These are phyloP conservation scores for Xylaria digitata DNA, from an alignment of 2,329 filamentous ascomycete genomes.

Conservation along the genomic window DNA sequence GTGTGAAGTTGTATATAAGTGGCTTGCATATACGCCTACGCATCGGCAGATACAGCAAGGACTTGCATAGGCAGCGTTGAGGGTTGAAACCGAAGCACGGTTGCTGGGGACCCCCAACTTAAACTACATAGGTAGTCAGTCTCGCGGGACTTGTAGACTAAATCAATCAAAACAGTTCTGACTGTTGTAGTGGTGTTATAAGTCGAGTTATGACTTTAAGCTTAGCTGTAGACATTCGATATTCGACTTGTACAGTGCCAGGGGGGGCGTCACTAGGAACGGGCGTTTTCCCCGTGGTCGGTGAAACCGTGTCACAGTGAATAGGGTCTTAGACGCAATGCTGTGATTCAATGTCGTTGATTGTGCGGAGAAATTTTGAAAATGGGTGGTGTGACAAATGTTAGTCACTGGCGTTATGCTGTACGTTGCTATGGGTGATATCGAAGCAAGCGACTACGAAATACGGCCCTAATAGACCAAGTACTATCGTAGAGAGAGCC, in stretches of 20 bases:
- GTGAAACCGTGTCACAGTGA: slow-evolving; percentile 15
- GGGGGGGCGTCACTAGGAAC: not conserved
- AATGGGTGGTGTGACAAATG: slow-evolving; percentile 1
- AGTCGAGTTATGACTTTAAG: not conserved
- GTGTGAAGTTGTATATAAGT: not conserved
- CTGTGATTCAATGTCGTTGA: slow-evolving; percentile 19
- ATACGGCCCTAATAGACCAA: slow-evolving; percentile 1
- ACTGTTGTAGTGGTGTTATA: not conserved
- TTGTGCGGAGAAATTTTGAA: not conserved
- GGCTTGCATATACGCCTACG: not conserved
- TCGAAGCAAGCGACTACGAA: not conserved
- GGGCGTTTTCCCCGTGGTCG: not conserved
- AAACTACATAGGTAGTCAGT: not conserved
- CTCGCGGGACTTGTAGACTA: not conserved
- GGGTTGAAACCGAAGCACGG: slow-evolving; percentile 1
- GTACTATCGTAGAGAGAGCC: not conserved
- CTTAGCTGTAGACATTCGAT: not conserved
- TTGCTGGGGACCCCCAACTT: not conserved
- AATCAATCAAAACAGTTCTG: not conserved
- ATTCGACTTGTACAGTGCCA: not conserved
- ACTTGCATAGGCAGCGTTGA: not conserved
- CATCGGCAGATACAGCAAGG: not conserved
- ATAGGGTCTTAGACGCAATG: slow-evolving; percentile 12
- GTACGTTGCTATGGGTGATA: not conserved
- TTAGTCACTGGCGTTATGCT: not conserved